Evolutionary conservation across 345 rosid genomes (phyloP), one percentile per base, ranked within the genome.

Genomic region (Acer negundo): DNA sequence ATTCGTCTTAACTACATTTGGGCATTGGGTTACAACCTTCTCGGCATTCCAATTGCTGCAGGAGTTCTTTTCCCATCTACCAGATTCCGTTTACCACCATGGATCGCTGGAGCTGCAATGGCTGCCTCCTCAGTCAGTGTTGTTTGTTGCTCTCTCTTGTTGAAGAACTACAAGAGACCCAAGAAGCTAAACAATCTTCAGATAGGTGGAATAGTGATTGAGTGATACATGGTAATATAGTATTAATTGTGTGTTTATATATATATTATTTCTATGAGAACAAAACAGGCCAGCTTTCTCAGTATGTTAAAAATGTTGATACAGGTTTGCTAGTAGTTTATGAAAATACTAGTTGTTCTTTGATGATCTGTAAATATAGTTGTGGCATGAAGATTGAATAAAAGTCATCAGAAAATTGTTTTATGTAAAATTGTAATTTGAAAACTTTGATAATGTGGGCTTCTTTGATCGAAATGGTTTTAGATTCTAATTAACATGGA

Each of bases 81-180:
- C 0, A 72, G 90, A 40, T 91, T 92, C 80, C 91, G 98, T 46
- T 81, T 95, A 63, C 98, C 99, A 0, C 99, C 99, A 2, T 95
- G 99, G 99, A 90, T 95, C 4, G 99, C 99, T 3, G 99, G 98
- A 11, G 99, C 97, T 6, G 97, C 98, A 65, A 95, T 95, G 99
- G 98, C 99, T 16, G 94, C 99, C 6, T 95, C 99, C 46, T 95
- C 99, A 0, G 98, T 95, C 62, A 93, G 98, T 47, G 98, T 95
- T 5, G 98, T 95, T 51, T 88, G 97, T 74, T 92, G 97, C 80
- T 95, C 98, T 35, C 93, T 93, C 63, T 68, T 93, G 81, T 79
- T 95, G 80, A 91, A 87, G 88, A 72, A 89, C 69, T 95, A 95
- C 84, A 86, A 82, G 80, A 82, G 94, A 44, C 96, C 97, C 7